phyloP scores from a whole-genome alignment of 768 basidiomycete species.

The Rickenella mellea region DNA sequence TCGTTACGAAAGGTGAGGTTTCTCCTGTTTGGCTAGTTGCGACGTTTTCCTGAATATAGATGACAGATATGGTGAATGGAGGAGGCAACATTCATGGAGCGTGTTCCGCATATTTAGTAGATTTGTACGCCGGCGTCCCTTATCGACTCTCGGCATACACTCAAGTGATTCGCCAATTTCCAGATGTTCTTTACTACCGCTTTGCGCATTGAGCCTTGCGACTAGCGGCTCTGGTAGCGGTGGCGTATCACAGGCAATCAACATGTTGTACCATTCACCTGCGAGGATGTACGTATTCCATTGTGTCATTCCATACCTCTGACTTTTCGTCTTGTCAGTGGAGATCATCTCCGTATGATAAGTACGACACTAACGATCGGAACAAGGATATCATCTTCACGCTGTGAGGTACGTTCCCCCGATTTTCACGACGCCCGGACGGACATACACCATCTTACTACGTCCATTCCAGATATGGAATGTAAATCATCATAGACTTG shows the following conservation, averaged over 20 bases:
- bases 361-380: conserved; percentile 44
- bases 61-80: conserved; percentile 33
- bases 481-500: conserved; percentile 37
- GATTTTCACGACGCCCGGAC: too few species aligned
- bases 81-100: conserved; percentile 30
- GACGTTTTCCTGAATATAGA: background rate
- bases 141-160: background rate
- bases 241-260: conserved; percentile 37
- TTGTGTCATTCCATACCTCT: background rate
- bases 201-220: conserved; percentile 23
- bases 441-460: too few species aligned
- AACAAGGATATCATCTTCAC: conserved; percentile 33
- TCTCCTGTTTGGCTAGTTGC: background rate
- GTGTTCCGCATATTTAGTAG: conserved; percentile 34
- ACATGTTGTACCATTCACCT: conserved; percentile 34
- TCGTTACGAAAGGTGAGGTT: conserved; percentile 31
- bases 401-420: conserved; percentile 32
- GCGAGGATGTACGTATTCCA: conserved; percentile 24
- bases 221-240: conserved; percentile 18
- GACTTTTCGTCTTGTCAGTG: conserved; percentile 23
- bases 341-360: conserved; percentile 35
- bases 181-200: conserved; percentile 34
- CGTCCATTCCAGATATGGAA: conserved; percentile 42
- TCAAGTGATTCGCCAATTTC: background rate
- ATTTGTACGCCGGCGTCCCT: conserved; percentile 32